A percentile compares a stretch with the other conserved stretches of the same genome.
Evolutionary conservation across 2,329 filamentous ascomycete species (phyloP).

Genomic region (Ceratocystis destructans): DNA sequence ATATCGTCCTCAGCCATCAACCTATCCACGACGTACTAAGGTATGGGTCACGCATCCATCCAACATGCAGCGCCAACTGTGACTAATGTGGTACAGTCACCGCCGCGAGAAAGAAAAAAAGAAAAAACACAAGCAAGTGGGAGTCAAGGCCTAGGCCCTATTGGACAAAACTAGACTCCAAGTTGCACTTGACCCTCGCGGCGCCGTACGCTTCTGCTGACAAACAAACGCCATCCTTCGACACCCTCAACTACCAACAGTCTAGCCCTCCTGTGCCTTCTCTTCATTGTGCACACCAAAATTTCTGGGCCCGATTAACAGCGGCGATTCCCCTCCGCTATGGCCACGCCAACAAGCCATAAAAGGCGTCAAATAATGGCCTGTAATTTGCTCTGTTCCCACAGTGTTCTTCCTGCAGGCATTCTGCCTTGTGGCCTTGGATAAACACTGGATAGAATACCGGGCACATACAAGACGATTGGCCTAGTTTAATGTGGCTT

Average conservation of each 20-base stretch:
- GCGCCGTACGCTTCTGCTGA: not conserved
- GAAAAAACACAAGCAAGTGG: not conserved
- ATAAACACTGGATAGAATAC: not conserved
- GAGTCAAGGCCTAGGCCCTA: not conserved
- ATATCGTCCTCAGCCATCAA: no score
- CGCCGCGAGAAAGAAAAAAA: no score
- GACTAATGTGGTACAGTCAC: conserved; percentile 15
- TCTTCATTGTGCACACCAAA: not conserved
- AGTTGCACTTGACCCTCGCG: not conserved
- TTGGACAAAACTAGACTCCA: not conserved
- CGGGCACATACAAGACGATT: not conserved
- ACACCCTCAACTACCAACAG: not conserved
- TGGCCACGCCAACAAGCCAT: not conserved
- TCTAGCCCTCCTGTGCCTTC: not conserved
- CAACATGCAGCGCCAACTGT: not conserved
- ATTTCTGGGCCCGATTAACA: conserved; percentile 2
- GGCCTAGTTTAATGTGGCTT: no score
- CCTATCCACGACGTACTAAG: not conserved
- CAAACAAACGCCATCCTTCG: not conserved
- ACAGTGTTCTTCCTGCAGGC: not conserved
- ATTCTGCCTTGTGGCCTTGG: not conserved
- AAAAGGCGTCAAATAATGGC: not conserved
- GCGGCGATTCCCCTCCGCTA: conserved; percentile 16
- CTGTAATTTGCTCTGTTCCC: not conserved
- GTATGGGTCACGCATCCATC: not conserved